Percentiles rank a stretch among this genome's conserved stretches.
These are phyloP conservation scores for Lasiodiplodia sp. DNA, from an alignment of 2,329 filamentous ascomycete genomes.

Conservation along the genomic window DNA sequence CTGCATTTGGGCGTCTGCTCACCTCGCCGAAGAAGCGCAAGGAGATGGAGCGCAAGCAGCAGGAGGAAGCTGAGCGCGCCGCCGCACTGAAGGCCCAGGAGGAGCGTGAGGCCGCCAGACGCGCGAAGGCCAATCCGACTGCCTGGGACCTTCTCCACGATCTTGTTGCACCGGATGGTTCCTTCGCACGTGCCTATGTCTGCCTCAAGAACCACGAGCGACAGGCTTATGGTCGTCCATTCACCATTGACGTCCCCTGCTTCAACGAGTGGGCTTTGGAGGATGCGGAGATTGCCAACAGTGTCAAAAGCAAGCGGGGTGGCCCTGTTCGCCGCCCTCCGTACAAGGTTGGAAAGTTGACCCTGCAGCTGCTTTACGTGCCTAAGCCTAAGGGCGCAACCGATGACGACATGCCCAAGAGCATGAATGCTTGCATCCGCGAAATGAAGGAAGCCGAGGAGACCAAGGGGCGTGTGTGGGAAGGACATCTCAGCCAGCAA, in stretches of 20 bases:
- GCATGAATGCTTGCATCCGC: conserved; percentile 94
- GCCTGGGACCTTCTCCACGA: conserved; percentile 88
- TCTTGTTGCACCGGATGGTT: conserved; percentile 87
- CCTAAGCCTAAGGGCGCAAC: conserved; percentile 85
- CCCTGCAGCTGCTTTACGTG: conserved; percentile 92
- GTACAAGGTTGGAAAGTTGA: conserved; percentile 95
- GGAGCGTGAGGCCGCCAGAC: conserved; percentile 57
- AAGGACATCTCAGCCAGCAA: conserved; percentile 93
- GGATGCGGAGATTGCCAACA: conserved; percentile 73
- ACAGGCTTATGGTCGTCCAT: conserved; percentile 85
- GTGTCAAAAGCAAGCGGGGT: conserved; percentile 89
- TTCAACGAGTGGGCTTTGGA: conserved; percentile 99
- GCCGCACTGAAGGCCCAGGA: conserved; percentile 60
- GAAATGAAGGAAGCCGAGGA: conserved; percentile 92
- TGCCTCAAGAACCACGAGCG: conserved; percentile 92
- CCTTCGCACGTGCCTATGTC: conserved; percentile 92
- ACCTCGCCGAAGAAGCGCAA: conserved; percentile 96
- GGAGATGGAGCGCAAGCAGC: conserved; percentile 84
- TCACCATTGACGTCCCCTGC: conserved; percentile 87
- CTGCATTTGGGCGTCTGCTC: conserved; percentile 81
- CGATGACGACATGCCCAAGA: conserved; percentile 99
- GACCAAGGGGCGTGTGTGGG: conserved; percentile 77
- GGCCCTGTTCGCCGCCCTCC: conserved; percentile 81
- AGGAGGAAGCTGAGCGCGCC: conserved; percentile 82
- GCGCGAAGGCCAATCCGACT: conserved; percentile 66